These are phyloP conservation scores for Globisporangium mamillatum DNA, from an alignment of 352 stramenopile genomes.

Conservation along the genomic window DNA sequence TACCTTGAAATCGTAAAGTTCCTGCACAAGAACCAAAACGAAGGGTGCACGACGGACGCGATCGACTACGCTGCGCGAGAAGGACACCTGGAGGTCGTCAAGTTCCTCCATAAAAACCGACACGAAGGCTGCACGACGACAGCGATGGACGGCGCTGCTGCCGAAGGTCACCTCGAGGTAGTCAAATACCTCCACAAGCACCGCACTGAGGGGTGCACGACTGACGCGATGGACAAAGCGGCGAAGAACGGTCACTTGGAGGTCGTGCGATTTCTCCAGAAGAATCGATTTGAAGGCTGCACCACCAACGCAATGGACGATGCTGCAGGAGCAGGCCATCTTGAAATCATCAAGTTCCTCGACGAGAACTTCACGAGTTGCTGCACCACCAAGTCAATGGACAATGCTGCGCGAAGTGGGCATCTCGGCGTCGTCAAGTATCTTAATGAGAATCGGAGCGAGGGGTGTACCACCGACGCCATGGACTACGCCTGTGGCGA, in stretches of 20 bases:
- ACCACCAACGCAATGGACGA: not conserved
- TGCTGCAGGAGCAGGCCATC: not conserved
- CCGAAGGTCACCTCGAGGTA: not conserved
- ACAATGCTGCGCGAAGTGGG: not conserved
- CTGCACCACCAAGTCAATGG: not conserved
- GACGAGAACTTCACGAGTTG: not conserved
- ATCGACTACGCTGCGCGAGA: not conserved
- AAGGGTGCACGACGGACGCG: not conserved
- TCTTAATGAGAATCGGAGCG: not conserved
- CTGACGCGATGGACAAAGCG: not conserved
- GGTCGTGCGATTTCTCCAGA: not conserved
- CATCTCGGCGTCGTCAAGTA: not conserved
- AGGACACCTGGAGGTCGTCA: not conserved
- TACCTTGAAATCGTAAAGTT: not conserved
- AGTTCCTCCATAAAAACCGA: not conserved
- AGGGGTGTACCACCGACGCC: not conserved
- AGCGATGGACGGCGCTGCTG: not conserved
- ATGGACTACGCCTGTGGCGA: not conserved
- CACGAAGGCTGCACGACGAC: not conserved
- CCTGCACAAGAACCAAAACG: not conserved
- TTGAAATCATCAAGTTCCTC: not conserved
- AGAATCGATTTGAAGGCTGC: not conserved
- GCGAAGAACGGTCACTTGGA: not conserved
- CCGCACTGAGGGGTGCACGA: not conserved
- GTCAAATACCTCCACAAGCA: constrained; percentile 3